Conservation (phyloP, 768 basidiomycete genomes). For the Tricholoma bakamatsutake region DNA sequence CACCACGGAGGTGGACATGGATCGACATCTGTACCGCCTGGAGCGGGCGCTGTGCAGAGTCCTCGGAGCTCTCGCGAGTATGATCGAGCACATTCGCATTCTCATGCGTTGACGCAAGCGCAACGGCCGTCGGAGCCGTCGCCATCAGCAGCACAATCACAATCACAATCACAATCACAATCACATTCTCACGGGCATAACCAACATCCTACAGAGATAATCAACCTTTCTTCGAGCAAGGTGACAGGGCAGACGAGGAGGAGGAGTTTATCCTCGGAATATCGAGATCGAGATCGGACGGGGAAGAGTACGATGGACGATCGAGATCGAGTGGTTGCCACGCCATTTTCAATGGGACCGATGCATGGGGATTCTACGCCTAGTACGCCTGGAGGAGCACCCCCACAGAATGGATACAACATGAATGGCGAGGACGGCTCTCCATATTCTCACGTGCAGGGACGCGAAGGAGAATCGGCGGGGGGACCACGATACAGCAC, state of each 20-base stretch:
- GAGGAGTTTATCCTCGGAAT: conserved; percentile 10
- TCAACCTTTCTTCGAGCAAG: conserved; percentile 36
- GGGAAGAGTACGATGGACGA: conserved; percentile 31
- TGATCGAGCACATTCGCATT: conserved; percentile 29
- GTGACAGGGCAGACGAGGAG: no score
- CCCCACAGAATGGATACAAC: conserved; percentile 12
- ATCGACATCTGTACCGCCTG: conserved; percentile 27
- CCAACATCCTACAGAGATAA: conserved; percentile 45
- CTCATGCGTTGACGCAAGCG: no score
- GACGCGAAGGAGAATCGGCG: no score
- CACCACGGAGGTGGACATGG: conserved; percentile 28
- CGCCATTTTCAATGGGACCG: conserved; percentile 48
- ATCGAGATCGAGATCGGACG: conserved; percentile 12
- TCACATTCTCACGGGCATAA: conserved; percentile 28
- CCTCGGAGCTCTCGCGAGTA: conserved; percentile 24
- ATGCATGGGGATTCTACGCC: conserved; percentile 22
- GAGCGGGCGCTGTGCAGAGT: conserved; percentile 10
- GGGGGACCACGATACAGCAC: no score
- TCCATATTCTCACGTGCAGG: no score
- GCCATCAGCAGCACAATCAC: no score
- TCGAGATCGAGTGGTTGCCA: conserved; percentile 46
- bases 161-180: no score
- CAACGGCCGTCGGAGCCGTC: no score
- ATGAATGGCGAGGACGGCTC: no score
- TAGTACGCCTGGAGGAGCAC: conserved; percentile 9